Conservation (phyloP, 805 yeast species). For the Kazachstania africana region DNA sequence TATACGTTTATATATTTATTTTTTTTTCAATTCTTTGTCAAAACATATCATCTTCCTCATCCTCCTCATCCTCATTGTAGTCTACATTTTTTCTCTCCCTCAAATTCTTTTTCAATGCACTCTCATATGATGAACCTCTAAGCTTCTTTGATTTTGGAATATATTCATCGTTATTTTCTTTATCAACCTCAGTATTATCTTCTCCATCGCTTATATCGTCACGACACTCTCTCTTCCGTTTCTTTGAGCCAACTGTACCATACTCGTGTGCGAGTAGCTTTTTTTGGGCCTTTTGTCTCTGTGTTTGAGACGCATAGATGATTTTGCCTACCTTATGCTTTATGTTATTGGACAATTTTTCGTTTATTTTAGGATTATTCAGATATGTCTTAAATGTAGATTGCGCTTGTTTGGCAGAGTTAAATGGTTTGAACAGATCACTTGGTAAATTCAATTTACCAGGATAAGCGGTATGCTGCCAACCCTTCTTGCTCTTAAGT, state of each 20-base stretch:
- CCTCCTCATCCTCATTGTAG: slow-evolving; percentile 25
- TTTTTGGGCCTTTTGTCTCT: slow-evolving; percentile 22
- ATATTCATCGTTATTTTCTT: slow-evolving; percentile 7
- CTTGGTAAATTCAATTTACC: slow-evolving; percentile 58
- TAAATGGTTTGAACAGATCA: slow-evolving; percentile 60
- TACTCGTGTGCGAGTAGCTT: slow-evolving; percentile 18
- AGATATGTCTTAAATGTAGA: slow-evolving; percentile 43
- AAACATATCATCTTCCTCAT: slow-evolving; percentile 13
- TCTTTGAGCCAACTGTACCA: slow-evolving; percentile 4
- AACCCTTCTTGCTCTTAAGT: slow-evolving; percentile 42
- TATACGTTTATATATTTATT: too few relatives aligned
- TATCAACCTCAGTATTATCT: slow-evolving; percentile 7
- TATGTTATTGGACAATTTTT: slow-evolving; percentile 26
- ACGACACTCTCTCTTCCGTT: background rate
- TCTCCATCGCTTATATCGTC: slow-evolving; percentile 3
- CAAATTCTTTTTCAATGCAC: slow-evolving; percentile 27
- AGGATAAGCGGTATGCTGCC: slow-evolving; percentile 75
- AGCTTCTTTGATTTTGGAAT: background rate
- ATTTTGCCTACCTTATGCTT: slow-evolving; percentile 25
- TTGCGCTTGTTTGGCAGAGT: slow-evolving; percentile 46
- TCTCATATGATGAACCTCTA: slow-evolving; percentile 8
- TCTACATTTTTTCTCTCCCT: slow-evolving; percentile 26
- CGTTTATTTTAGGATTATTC: slow-evolving; percentile 32
- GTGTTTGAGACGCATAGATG: slow-evolving; percentile 19
- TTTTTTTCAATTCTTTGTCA: background rate